A percentile compares a stretch with the other conserved stretches of the same genome.
Evolutionary conservation across 495 filamentous ascomycete genomes (phyloP).

Genomic region (Penicillium turbatum): DNA sequence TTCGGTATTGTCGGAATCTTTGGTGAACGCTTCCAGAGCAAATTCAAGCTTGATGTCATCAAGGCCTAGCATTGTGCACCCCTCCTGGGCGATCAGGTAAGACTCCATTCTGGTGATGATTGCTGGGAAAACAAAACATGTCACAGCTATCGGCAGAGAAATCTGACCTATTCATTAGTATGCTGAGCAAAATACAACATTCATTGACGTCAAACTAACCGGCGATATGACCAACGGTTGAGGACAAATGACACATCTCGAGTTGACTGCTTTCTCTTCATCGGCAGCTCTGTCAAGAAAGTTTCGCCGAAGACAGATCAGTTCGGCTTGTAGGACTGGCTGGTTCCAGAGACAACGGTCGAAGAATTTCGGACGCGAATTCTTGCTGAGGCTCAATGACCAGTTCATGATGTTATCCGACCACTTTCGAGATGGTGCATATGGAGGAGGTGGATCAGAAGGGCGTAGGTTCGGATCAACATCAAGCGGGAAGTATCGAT

Average conservation of each 20-base stretch:
- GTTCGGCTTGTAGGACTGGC: constrained; percentile 72
- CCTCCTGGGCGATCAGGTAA: constrained; percentile 75
- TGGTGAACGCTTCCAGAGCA: constrained; percentile 88
- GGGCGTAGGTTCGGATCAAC: constrained; percentile 41
- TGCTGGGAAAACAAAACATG: constrained; percentile 70
- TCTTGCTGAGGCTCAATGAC: constrained; percentile 54
- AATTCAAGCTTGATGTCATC: constrained; percentile 56
- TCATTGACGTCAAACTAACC: constrained; percentile 45
- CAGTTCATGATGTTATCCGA: constrained; percentile 65
- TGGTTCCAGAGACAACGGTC: constrained; percentile 55
- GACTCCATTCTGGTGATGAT: constrained; percentile 81
- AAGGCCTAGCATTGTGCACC: constrained; percentile 55
- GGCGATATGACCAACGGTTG: constrained; percentile 68
- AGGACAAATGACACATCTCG: constrained; percentile 48
- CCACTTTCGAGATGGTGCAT: constrained; percentile 44
- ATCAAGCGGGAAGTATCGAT: constrained; percentile 43
- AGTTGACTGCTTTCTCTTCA: constrained; percentile 43
- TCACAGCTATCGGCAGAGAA: constrained; percentile 57
- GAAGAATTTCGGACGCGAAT: constrained; percentile 41
- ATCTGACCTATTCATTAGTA: constrained; percentile 43
- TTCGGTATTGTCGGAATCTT: constrained; percentile 87
- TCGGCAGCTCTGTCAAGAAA: constrained; percentile 62
- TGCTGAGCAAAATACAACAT: not conserved
- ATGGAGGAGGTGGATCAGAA: constrained; percentile 50
- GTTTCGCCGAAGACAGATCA: constrained; percentile 72